A percentile compares a stretch with the other conserved stretches of the same genome.
Conservation (phyloP, 257 asterid species). For the Solanum ossicruentum region DNA sequence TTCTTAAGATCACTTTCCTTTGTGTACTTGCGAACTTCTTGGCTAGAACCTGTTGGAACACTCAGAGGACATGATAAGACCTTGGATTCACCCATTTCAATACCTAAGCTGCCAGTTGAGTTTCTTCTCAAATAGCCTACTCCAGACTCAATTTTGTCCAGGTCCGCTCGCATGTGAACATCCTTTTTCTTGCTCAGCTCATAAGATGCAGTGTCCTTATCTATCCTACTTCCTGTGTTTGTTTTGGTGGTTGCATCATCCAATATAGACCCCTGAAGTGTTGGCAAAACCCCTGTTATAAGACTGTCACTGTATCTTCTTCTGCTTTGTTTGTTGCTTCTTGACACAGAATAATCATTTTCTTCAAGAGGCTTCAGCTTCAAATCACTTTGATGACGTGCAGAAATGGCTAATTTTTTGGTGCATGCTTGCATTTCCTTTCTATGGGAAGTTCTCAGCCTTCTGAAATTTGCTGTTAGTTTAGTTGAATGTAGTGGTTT, state of each 20-base stretch:
- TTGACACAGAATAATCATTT: neutral
- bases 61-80: constrained; percentile 7
- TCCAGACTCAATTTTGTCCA: neutral
- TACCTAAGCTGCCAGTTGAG: constrained; percentile 3
- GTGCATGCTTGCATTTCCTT: neutral
- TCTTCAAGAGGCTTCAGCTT: neutral
- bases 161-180: neutral
- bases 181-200: neutral
- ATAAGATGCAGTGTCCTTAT: neutral
- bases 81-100: neutral
- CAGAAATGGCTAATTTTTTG: neutral
- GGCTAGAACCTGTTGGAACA: constrained; percentile 18
- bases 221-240: neutral
- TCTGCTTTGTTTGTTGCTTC: neutral
- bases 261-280: neutral
- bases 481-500: neutral
- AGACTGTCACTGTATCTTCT: neutral
- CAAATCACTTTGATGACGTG: neutral
- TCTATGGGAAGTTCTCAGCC: neutral
- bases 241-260: neutral
- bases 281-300: neutral
- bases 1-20: neutral
- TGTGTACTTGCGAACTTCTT: neutral
- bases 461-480: neutral
- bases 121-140: neutral